phyloP scores from a whole-genome alignment of 495 filamentous ascomycete species.

The Echria macrotheca region DNA sequence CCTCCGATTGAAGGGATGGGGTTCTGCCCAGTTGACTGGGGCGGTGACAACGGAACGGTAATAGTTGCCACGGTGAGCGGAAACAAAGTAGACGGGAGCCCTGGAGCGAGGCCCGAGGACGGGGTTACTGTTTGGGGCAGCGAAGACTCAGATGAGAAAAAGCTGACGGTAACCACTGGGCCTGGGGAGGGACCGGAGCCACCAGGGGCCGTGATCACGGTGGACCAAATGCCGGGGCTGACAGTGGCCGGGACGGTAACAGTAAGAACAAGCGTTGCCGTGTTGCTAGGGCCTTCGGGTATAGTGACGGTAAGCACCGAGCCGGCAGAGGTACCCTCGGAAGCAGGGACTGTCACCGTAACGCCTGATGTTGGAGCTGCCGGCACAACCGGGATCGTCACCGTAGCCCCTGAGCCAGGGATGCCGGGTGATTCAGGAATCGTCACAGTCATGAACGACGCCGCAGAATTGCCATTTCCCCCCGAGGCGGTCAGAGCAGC shows the following conservation, averaged over 20 bases:
- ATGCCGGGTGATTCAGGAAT: neutral
- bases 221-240: constrained; percentile 13
- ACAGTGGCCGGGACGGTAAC: constrained; percentile 19
- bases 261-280: constrained; percentile 19
- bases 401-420: neutral
- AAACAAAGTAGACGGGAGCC: constrained; percentile 1
- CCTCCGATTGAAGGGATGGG: neutral
- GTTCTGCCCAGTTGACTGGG: neutral
- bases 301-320: constrained; percentile 22
- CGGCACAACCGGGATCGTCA: constrained; percentile 11
- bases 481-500: neutral
- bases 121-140: constrained; percentile 5
- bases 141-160: neutral
- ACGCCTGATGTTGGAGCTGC: neutral
- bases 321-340: neutral
- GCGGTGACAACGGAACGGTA: constrained; percentile 7
- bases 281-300: constrained; percentile 18
- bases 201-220: constrained; percentile 11
- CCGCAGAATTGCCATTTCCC: constrained; percentile 1
- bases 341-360: constrained; percentile 12
- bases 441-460: constrained; percentile 9
- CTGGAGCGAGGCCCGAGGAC: too few species aligned
- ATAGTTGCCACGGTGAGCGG: constrained; percentile 12
- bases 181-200: constrained; percentile 4
- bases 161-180: constrained; percentile 16